These are phyloP conservation scores for Paecilomyces niveus DNA, from an alignment of 2,329 filamentous ascomycete genomes.

Conservation along the genomic window DNA sequence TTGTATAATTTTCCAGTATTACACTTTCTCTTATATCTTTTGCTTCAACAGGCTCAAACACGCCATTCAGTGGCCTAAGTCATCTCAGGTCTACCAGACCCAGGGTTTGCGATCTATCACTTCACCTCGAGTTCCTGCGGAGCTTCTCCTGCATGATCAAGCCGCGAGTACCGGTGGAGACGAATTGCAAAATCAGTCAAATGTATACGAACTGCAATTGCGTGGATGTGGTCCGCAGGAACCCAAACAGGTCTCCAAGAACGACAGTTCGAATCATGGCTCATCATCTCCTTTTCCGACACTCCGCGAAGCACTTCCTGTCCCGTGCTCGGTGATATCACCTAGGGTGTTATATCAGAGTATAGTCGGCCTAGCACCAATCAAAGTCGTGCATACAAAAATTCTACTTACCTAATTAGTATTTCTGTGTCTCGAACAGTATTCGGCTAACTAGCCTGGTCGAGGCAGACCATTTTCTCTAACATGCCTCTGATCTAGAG, in stretches of 20 bases:
- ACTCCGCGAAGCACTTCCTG: not conserved
- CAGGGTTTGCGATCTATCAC: not conserved
- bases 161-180: not conserved
- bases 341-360: too few relatives aligned
- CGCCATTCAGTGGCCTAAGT: not conserved
- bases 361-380: too few relatives aligned
- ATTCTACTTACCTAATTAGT: too few relatives aligned
- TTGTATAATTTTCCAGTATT: not conserved
- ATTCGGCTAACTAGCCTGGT: too few relatives aligned
- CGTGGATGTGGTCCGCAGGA: not conserved
- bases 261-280: not conserved
- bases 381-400: too few relatives aligned
- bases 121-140: not conserved
- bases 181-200: not conserved
- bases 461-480: too few relatives aligned
- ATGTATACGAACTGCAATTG: not conserved
- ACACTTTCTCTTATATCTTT: not conserved
- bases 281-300: not conserved
- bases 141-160: not conserved
- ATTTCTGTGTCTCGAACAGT: too few relatives aligned
- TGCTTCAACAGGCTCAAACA: too few relatives aligned
- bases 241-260: not conserved
- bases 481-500: too few relatives aligned
- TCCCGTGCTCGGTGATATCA: too few relatives aligned
- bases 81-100: not conserved